Base-by-base conservation (phyloP, 2,329 filamentous ascomycete species). In the Neofusicoccum cordaticola region DNA sequence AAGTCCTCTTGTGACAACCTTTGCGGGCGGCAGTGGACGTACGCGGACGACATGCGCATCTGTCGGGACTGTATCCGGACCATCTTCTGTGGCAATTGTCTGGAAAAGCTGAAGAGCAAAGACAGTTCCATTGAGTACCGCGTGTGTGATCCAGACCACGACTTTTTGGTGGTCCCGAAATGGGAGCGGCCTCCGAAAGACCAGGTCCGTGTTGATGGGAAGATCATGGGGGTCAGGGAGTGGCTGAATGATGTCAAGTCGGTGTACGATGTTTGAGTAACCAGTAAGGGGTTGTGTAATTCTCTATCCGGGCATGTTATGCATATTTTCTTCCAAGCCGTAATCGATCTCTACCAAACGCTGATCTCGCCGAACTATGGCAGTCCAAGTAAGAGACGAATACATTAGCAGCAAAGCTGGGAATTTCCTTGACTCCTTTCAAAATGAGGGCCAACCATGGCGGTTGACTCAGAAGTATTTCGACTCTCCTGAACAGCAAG, bases 1-100 rank as follows among this genome's bases (percentile, higher is more conserved):
- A 57, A 57, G 39, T 57, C 53, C 4, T 57, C 53, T 12, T 57
- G 53, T 22, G 53, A 57, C 19, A 57, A 57, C 22, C 12, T 34
- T 8, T 57, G 53, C 39, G 22, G 15, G 3, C 5, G 19, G 8
- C 22, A 34, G 13, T 57, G 53, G 53, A 44, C 22, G 4, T 34
- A 44, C 22, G 53, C 41, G 7, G 39, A 19, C 19, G 53, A 35
- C 2, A 57, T 57, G 53, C 53, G 44, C 39, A 44, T 57, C 15
- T 57, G 53, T 35, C 37, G 53, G 15, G 39, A 45, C 11, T 57
- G 53, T 39, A 57, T 57, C n/a, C 53, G 53, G 7, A 57, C 39
- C 2, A 57, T 57, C 3, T 34, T 57, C 39, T 57, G 53, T 15
- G 53, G 39, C 4, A 17, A 44, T 15, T 57, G 53, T 12, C 19